phyloP scores from a whole-genome alignment of 495 filamentous ascomycete genomes.

The Pyrenula aspistea region DNA sequence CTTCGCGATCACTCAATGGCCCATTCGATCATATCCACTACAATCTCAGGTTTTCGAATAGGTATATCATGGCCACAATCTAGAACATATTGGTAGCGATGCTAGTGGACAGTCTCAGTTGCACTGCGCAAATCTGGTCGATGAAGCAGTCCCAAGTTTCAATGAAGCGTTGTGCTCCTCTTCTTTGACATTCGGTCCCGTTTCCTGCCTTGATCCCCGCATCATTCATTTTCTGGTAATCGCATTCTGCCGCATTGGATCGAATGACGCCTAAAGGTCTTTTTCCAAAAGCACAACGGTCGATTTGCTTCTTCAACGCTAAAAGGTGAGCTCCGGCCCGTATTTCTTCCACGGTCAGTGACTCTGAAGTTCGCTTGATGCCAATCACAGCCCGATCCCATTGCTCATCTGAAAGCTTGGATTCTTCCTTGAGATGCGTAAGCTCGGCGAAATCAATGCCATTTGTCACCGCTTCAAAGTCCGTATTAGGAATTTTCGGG shows the following conservation, averaged over 20 bases:
- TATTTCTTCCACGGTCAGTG: not conserved
- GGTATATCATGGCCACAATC: not conserved
- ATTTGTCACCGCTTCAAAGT: constrained; percentile 19
- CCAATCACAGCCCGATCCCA: constrained; percentile 9
- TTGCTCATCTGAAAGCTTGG: constrained; percentile 18
- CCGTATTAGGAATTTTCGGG: constrained; percentile 16
- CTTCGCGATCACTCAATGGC: not conserved
- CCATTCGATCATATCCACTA: not conserved
- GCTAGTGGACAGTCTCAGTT: not conserved
- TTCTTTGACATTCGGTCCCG: constrained; percentile 17
- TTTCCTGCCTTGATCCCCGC: constrained; percentile 20
- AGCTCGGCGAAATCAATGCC: constrained; percentile 19
- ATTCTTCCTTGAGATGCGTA: constrained; percentile 16
- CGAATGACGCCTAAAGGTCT: constrained; percentile 27
- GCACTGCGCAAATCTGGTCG: not conserved
- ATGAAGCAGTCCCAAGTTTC: not conserved
- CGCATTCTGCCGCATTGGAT: constrained; percentile 10
- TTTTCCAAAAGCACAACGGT: constrained; percentile 15
- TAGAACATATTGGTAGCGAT: not conserved
- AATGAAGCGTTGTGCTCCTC: not conserved
- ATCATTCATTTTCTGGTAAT: constrained; percentile 15
- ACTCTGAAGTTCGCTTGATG: not conserved
- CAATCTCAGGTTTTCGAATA: not conserved
- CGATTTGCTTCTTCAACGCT: constrained; percentile 20
- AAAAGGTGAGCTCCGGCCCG: constrained; percentile 1